Conservation (phyloP, 257 asterid species). For the Vinca minor region DNA sequence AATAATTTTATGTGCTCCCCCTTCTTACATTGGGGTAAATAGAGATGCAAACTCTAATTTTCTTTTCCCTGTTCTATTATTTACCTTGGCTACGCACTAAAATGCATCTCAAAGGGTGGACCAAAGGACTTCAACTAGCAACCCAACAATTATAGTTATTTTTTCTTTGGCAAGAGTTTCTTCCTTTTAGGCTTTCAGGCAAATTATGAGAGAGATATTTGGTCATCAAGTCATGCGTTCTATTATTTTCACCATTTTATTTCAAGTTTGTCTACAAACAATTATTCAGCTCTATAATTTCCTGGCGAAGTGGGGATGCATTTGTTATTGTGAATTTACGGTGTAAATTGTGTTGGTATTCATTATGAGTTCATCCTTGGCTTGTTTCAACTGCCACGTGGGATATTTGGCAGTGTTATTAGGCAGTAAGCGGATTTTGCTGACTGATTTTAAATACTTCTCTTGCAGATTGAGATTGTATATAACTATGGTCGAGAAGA, state of each 20-base stretch:
- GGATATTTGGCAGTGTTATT: background rate
- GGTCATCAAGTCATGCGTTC: background rate
- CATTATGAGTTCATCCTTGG: too few relatives aligned
- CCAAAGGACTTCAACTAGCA: background rate
- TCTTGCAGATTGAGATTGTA: conserved; percentile 71
- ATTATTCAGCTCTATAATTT: background rate
- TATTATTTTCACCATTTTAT: background rate
- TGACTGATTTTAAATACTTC: conserved; percentile 3
- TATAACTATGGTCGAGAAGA: conserved; percentile 77
- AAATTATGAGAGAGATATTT: background rate
- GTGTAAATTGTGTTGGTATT: too few relatives aligned
- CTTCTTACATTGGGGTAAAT: background rate
- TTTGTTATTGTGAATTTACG: background rate
- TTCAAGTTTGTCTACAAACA: background rate
- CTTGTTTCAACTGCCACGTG: too few relatives aligned
- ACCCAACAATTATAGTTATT: background rate
- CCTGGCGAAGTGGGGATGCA: background rate
- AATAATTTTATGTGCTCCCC: background rate
- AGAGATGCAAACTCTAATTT: background rate
- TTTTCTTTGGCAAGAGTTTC: background rate
- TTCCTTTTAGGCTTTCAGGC: background rate
- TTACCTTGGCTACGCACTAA: background rate
- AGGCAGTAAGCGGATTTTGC: background rate
- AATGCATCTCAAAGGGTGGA: background rate
- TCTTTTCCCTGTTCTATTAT: background rate